phyloP scores from a whole-genome alignment of 2,329 filamentous ascomycete species.

The Aschersonia sp. region DNA sequence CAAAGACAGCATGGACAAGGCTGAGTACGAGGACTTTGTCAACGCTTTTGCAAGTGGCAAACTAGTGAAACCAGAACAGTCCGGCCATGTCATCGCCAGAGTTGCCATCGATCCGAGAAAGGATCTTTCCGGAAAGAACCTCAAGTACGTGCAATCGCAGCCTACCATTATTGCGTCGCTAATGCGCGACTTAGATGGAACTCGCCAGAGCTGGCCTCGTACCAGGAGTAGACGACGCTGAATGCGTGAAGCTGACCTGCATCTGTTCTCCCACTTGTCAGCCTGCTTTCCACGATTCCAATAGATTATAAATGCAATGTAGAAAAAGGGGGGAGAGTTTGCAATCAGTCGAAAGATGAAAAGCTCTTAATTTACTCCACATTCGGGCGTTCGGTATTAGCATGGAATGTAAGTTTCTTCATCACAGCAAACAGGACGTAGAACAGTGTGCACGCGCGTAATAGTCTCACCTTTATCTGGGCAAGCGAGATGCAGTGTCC shows the following conservation, averaged over 20 bases:
- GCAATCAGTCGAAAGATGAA: conserved; percentile 72
- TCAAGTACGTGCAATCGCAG: conserved; percentile 37
- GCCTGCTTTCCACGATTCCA: conserved; percentile 2
- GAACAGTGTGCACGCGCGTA: background rate
- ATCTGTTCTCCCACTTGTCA: conserved; percentile 1
- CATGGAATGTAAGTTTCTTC: conserved; percentile 57
- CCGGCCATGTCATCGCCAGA: conserved; percentile 73
- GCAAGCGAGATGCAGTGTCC: no score
- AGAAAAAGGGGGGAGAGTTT: conserved; percentile 14
- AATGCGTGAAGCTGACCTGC: no score
- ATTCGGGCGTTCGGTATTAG: conserved; percentile 55
- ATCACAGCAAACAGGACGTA: conserved; percentile 35
- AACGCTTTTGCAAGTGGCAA: conserved; percentile 54
- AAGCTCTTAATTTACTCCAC: conserved; percentile 59
- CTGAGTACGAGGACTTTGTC: conserved; percentile 53
- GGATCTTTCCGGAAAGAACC: conserved; percentile 61
- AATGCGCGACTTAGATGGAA: conserved; percentile 18
- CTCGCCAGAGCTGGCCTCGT: conserved; percentile 33
- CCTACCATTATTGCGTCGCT: conserved; percentile 3
- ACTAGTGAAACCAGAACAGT: conserved; percentile 68
- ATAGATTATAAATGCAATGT: conserved; percentile 6
- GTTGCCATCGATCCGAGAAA: conserved; percentile 51
- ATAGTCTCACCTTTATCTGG: conserved; percentile 11
- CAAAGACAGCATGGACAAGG: conserved; percentile 31
- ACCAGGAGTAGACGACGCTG: conserved; percentile 24